Base-by-base conservation (phyloP, 106 monocot genomes). In the Allium cepa region DNA sequence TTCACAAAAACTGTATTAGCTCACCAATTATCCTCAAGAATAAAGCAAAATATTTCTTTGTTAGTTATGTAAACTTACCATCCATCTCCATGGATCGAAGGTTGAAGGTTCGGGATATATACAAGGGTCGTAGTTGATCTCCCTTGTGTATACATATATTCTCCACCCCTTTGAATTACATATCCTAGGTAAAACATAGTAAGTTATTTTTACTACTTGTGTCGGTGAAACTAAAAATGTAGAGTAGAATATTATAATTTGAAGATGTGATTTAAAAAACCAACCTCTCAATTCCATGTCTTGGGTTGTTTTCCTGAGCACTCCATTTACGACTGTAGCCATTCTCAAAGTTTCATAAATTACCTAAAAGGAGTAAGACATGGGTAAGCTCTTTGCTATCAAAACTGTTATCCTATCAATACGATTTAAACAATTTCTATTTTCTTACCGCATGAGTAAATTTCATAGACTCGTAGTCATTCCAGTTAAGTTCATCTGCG, bases 41-140 rank as follows among this genome's bases (percentile, higher is more conserved):
- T 36, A 36, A 5, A 36, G 36, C 4, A 36, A 1, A 55, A 12
- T 15, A 55, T 55, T 16, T 17, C 22, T 59, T 52, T 68, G 9
- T 16, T 13, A 26, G 50, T 3, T 11, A 1, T 55, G 9, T 53
- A 55, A 55, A n/a, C 79, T 73, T 15, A 99, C 92, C 89, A 78
- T 71, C 97, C 97, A 99, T 83, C 97, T 90, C 97, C 97, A 99
- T 69, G 97, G 97, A 79, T 99, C 85, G 85, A 99, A 99, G 57
- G n/a, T 66, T n/a, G 81, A 60, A 1, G 97, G 97, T 17, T 99
- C 92, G 0, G 78, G 75, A 78, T 99, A 90, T 59, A 87, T 12
- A 60, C 58, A 76, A 0, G 82, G 68, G 27, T 93, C 90, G 50
- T 99, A 99, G 79, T 99, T 99, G 50, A 82, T 90, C 73, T 99